Base-by-base conservation (phyloP, 2,329 filamentous ascomycete species). In the Paecilomyces fulvus region DNA sequence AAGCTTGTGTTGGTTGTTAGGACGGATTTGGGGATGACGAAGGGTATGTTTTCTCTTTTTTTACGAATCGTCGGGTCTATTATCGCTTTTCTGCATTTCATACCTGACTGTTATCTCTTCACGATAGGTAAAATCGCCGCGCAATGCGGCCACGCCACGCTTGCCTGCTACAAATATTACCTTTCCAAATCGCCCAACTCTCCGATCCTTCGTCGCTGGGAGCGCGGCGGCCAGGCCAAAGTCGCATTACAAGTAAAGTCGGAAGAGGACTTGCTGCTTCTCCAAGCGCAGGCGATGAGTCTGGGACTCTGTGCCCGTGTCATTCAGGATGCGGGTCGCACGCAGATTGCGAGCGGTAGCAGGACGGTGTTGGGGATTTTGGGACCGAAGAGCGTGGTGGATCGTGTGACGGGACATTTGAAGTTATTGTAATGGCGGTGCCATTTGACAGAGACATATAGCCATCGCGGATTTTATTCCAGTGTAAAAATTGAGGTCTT, bases 21-120 rank as follows among this genome's bases (percentile, higher is more conserved):
- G 69, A 96, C 90, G 17, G 94, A 99, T 76, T 75, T 99, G 66
- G 92, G 92, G 65, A 99, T 99, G 94, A 94, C 89, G 9, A 97
- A 96, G 77, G 92, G 92, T 94, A 78, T 55, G 33, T 48, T n/a
- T 58, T 31, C 21, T 9, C 43, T 33, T 30, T 25, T 28, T 28
- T 6, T 28, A n/a, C 4, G 7, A 28, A 6, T 28, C 4, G 25
- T 28, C 17, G 20, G 20, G 9, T 20, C 25, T 11, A 50, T 49
- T 12, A 50, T 49, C 6, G 17, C 23, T 50, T 37, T 3, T 23
- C 54, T 51, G 55, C 23, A 30, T 28, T 23, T 10, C 11, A 4
- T 3, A 37, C 51, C 25, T 52, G n/a, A 30, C 49, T 23, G 21
- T 49, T 30, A 6, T 30, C 20, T 31, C 21, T 17, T 55, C 33